Evolutionary conservation across 768 basidiomycete genomes (phyloP).

Genomic region (Amanita fuliginea): DNA sequence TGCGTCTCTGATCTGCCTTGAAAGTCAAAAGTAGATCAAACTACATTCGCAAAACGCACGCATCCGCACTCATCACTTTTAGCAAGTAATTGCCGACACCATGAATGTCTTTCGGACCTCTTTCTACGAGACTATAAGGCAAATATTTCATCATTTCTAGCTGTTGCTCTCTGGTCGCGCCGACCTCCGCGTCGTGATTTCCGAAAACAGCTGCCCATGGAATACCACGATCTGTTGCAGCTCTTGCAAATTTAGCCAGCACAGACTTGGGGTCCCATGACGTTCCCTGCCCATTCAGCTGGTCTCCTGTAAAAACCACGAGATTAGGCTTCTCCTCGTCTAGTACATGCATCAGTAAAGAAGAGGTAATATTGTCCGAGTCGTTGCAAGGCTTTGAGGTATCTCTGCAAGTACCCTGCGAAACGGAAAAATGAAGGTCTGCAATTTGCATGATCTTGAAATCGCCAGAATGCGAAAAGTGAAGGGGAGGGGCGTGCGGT

Average conservation of each 20-base stretch:
- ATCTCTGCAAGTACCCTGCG: conserved; percentile 68
- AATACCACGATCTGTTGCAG: conserved; percentile 63
- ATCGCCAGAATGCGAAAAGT: conserved; percentile 72
- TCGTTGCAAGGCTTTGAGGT: conserved; percentile 45
- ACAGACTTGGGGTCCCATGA: conserved; percentile 86
- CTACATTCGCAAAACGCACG: conserved; percentile 36
- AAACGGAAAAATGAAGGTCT: conserved; percentile 87
- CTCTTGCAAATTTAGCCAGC: conserved; percentile 76
- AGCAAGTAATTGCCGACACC: conserved; percentile 90
- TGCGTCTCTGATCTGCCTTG: conserved; percentile 67
- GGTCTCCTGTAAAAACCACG: conserved; percentile 89
- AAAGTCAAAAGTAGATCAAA: not conserved
- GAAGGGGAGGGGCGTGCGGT: conserved; percentile 66
- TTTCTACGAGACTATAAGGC: conserved; percentile 76
- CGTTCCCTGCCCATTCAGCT: conserved; percentile 84
- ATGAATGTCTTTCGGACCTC: conserved; percentile 75
- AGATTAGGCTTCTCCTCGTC: conserved; percentile 82
- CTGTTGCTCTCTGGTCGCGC: conserved; percentile 51
- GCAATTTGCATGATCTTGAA: conserved; percentile 90
- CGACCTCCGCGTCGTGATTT: conserved; percentile 84
- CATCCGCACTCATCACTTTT: conserved; percentile 74
- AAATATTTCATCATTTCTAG: conserved; percentile 61
- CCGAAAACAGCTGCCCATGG: conserved; percentile 94
- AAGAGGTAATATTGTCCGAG: conserved; percentile 74
- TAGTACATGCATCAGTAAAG: conserved; percentile 59